Base-by-base conservation (phyloP, 2,329 filamentous ascomycete genomes). In the Hypocrella siamensis region DNA sequence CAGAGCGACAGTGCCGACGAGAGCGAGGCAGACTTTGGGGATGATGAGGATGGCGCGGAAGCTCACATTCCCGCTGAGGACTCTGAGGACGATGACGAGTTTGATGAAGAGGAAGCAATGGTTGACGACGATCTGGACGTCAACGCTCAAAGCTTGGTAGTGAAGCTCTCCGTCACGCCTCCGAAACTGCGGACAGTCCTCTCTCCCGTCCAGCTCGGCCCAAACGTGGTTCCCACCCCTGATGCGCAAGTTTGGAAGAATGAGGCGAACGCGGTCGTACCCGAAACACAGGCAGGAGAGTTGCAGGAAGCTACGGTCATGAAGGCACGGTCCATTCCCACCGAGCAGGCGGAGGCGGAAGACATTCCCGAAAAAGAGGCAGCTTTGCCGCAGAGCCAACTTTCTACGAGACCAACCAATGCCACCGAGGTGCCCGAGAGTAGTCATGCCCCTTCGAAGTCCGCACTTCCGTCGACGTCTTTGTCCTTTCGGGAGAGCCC, bases 1-100 rank as follows among this genome's bases (percentile, higher is more conserved):
- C 43, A 39, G 21, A 72, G 37, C 45, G 73, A 60, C 19, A 60
- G 61, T 11, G 78, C 82, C 7, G 72, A 70, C 6, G 77, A 77
- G 32, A 75, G 73, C 37, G 78, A 82, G 40, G 82, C 75, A 48
- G 77, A 84, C 28, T 77, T 79, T 31, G 80, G 76, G 9, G 80
- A 79, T 34, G 80, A 85, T 35, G 79, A 79, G 35, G 75, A 79
- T 24, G 70, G 83, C 34, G 70, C 67, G 17, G 73, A 75, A 17
- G 76, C 76, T 5, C 75, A 81, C 32, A 63, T 77, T 14, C 30
- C 30, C 10, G 68, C 71, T 0, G 63, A 70, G 32, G 69, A 68
- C 28, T 60, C 61, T 4, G 70, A 75, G 22, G 73, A 76, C 4
- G 70, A 70, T 19, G 64, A 71, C 2, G 61, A 67, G 12, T 59